Conservation (phyloP, 306 rosid genomes). For the Pyrus communis region DNA sequence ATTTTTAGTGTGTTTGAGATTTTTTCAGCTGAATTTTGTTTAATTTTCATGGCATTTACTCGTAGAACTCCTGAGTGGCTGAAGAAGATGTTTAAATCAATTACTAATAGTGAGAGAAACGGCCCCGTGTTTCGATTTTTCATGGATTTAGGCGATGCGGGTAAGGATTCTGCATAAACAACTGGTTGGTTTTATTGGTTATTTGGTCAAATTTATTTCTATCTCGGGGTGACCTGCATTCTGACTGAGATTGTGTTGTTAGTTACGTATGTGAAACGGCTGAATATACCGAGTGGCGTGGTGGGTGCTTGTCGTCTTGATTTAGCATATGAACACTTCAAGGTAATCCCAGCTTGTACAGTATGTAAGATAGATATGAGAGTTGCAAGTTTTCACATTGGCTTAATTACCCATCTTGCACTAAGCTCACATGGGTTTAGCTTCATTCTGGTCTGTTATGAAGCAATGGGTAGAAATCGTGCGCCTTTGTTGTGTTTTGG, state of each 20-base stretch:
- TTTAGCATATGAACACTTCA: slow-evolving; percentile 90
- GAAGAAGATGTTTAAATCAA: slow-evolving; percentile 71
- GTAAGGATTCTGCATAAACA: slow-evolving; percentile 25
- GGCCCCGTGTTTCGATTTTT: slow-evolving; percentile 94
- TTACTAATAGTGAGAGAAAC: slow-evolving; percentile 75
- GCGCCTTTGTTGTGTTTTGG: background rate
- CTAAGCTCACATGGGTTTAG: background rate
- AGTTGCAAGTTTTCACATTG: background rate
- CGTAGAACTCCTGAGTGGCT: slow-evolving; percentile 93
- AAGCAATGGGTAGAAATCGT: background rate
- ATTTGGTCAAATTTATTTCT: background rate
- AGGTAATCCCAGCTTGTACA: slow-evolving; percentile 38
- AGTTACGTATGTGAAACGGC: slow-evolving; percentile 87
- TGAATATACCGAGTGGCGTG: slow-evolving; percentile 96
- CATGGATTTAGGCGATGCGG: slow-evolving; percentile 98
- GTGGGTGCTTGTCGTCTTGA: slow-evolving; percentile 98
- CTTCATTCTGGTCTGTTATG: background rate
- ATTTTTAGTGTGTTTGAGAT: background rate
- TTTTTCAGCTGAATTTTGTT: background rate
- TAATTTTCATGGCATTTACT: slow-evolving; percentile 4
- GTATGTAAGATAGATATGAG: background rate
- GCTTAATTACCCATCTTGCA: background rate
- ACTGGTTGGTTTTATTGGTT: background rate
- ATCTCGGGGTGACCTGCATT: background rate
- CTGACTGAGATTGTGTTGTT: slow-evolving; percentile 30